Base-by-base conservation (phyloP, 148 eudicot genomes). In the Salicornia ramosissima region DNA sequence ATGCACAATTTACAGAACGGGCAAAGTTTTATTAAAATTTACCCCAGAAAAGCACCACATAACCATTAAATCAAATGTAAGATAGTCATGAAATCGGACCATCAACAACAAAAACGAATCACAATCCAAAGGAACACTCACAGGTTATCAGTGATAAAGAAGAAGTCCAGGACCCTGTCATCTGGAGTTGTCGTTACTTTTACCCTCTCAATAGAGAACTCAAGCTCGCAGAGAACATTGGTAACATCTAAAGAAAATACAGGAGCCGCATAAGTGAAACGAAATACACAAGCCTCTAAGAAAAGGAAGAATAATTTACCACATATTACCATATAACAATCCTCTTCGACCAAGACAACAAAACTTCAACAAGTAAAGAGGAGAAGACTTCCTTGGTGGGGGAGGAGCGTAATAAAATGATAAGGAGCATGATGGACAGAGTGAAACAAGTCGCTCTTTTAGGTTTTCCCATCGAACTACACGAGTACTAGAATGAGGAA, bases 151-250 rank as follows among this genome's bases (percentile, higher is more conserved):
- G 85, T 86, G 40, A 90, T 79, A 66, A 90, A 90, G 83, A 90
- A 88, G 70, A 90, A 84, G 71, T 88, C 93, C 70, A 86, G 74
- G 66, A 83, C 93, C 49, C 83, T 81, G 45, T 81, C 96, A 81
- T 90, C 96, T 39, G 93, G 96, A 21, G 83, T 88, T 14, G 96
- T 88, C 26, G 84, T 90, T 74, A 90, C 96, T 82, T 90, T 90
- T 45, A 90, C 93, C 79, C 82, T 80, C 79, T 90, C 89, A 73
- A 88, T 86, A 0, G 83, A 70, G 51, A 86, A 79, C 80, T 86
- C 96, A 19, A 90, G 93, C 77, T 84, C 93, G 74, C 84, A 83
- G 34, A 90, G 86, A 40, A 82, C 89, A 46, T 75, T 84, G 66
- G 93, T 88, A 54, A 88, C 96, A 86, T 85, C 96, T 90, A 67